A percentile compares a stretch with the other conserved stretches of the same genome.
phyloP scores from a whole-genome alignment of 768 basidiomycete genomes.

The Lanmaoa rubissima region DNA sequence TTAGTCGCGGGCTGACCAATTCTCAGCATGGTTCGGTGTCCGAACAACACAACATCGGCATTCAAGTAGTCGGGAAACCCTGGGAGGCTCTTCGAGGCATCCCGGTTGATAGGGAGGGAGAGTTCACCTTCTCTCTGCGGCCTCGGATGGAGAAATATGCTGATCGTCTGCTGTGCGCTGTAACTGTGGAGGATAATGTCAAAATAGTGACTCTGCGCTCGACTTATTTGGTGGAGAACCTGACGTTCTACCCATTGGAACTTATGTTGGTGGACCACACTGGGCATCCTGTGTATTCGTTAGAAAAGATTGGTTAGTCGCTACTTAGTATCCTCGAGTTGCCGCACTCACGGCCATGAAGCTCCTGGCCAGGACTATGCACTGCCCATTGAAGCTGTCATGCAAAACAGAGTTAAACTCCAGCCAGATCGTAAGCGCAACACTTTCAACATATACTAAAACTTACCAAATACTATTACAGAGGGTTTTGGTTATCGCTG shows the following conservation, averaged over 20 bases:
- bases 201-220: constrained; percentile 94
- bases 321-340: background rate
- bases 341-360: constrained; percentile 61
- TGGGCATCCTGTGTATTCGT: constrained; percentile 75
- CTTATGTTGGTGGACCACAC: constrained; percentile 83
- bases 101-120: constrained; percentile 92
- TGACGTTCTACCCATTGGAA: constrained; percentile 89
- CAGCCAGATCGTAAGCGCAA: constrained; percentile 83
- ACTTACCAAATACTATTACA: constrained; percentile 29
- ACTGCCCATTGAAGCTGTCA: constrained; percentile 88
- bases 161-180: constrained; percentile 83
- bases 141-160: constrained; percentile 73
- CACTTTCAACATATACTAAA: background rate
- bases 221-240: constrained; percentile 87
- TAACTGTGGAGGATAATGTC: constrained; percentile 86
- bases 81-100: constrained; percentile 91
- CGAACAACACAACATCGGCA: constrained; percentile 79
- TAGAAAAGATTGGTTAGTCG: constrained; percentile 75
- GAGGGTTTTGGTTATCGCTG: constrained; percentile 97
- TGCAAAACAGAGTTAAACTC: constrained; percentile 74
- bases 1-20: background rate
- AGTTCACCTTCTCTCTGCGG: constrained; percentile 83
- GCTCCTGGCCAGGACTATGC: constrained; percentile 86
- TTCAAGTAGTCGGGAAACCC: constrained; percentile 79
- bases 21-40: constrained; percentile 45